Evolutionary conservation across 805 yeast genomes (phyloP), one percentile per base, ranked within the genome.

Genomic region (Candida qinlingensis): DNA sequence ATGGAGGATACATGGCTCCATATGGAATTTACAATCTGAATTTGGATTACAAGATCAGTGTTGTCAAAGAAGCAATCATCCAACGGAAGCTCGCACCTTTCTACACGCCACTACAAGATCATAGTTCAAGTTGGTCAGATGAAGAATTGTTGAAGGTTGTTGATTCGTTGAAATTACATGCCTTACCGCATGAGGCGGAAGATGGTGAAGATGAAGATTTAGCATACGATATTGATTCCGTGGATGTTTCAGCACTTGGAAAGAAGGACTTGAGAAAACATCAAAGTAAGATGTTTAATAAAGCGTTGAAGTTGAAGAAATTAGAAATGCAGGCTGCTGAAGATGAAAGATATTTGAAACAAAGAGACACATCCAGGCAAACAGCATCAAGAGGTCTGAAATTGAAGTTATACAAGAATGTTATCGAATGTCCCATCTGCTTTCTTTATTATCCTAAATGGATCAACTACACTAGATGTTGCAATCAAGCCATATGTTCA

Each of bases 1-100:
- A 94, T 67, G 99, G 99, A 19, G 99, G 99, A 2, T 90, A 71
- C 62, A 68, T 92, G 54, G 96, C 96, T 1, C 97, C 98, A 0
- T 87, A 79, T 66, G 97, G 97, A 2, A 86, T 87, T 33, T 92
- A 92, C 66, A 79, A 82, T 54, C 72, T 77, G 33, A 81, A 85
- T 42, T 64, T 85, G 47, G 96, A 87, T 63, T 92, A 80, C 68
- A 78, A 85, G 58, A 77, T 86, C 12, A 77, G 77, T 12, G 71
- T 85, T 4, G 97, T 94, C n/a, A 76, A 87, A 46, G 76, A 70
- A 13, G 70, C 86, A 37, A 85, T 92, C 26, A 70, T 82, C 19
- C 78, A 79, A 31, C 75, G 99, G 43, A 77, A 75, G 56, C 59
- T 92, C 37, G 90, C 97, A 0, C 98, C 99, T 2, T 92, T 94